Evolutionary conservation across 2,329 filamentous ascomycete species (phyloP), one percentile per base, ranked within the genome.

Genomic region (Alternaria triticimaculans): DNA sequence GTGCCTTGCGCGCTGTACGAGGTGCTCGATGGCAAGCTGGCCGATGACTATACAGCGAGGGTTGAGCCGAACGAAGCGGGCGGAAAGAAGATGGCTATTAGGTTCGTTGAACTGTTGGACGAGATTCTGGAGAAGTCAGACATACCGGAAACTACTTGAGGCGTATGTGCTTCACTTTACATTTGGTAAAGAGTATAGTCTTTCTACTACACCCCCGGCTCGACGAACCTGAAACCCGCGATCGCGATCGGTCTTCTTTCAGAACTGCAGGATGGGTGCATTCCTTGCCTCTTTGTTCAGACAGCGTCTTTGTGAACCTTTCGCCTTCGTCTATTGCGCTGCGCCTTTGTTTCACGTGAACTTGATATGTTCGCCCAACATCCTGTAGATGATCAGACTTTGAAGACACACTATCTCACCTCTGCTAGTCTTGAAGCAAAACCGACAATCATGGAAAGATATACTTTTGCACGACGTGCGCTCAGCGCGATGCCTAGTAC

Each of bases 61-160:
- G 78, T 80, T 3, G 79, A 81, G 62, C 78, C 78, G 5, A 80
- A 71, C 46, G 60, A 62, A 2, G 59, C 74, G 15, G 79, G 79
- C 2, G 78, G 78, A 3, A 69, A 65, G 28, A 80, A 76, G 68
- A 80, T 80, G 74, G 76, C 76, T 12, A 41, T 57, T 11, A 70
- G 51, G 37, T 78, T 80, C 48, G 62, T 64, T 25, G 62, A 65
- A 18, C 21, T 77, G 6, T 14, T 78, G 4, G 54, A 67, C 4
- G 60, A 51, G n/a, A 21, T 51, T 12, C n/a, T 51, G 12, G 26
- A 51, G 30, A 30, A 21, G 1, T 51, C 28, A 15, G 12, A 30
- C n/a, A 20, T n/a, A 15, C 18, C 26, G 10, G 15, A 10, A 12
- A 30, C 18, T 51, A 2, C 26, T 15, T 11, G 8, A 51, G 15